Evolutionary conservation across 2,329 filamentous ascomycete genomes (phyloP).

Genomic region (Hypomyces perniciosus): DNA sequence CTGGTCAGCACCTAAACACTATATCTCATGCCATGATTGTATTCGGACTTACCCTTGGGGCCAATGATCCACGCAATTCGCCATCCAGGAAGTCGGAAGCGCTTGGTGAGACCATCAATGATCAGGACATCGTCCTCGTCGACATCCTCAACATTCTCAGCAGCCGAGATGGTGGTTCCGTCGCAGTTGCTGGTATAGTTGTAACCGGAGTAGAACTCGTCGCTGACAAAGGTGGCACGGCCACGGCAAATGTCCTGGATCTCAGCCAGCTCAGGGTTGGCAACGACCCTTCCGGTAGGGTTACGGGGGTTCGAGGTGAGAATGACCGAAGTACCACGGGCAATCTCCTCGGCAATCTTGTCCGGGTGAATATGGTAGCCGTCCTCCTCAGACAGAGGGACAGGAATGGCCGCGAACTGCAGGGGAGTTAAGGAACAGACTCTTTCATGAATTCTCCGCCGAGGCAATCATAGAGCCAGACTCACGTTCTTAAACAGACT

Average conservation of each 20-base stretch:
- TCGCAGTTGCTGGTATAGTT: constrained; percentile 94
- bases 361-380: constrained; percentile 90
- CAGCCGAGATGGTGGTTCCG: constrained; percentile 80
- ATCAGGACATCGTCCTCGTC: constrained; percentile 87
- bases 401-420: constrained; percentile 78
- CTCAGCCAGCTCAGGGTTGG: constrained; percentile 76
- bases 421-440: background rate
- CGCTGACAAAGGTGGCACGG: constrained; percentile 84
- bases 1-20: background rate
- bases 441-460: background rate
- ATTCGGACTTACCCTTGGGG: constrained; percentile 55
- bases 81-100: constrained; percentile 93
- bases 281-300: constrained; percentile 82
- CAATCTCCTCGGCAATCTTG: constrained; percentile 87
- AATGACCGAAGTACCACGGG: constrained; percentile 79
- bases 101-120: constrained; percentile 93
- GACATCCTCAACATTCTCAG: constrained; percentile 84
- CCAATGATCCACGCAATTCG: constrained; percentile 94
- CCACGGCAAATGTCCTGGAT: constrained; percentile 92
- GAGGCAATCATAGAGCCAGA: background rate
- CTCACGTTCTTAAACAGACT: constrained; percentile 82
- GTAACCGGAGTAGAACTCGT: constrained; percentile 96
- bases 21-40: background rate
- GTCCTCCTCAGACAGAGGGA: constrained; percentile 76
- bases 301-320: constrained; percentile 94